phyloP scores from a whole-genome alignment of 345 rosid species.

The Citrus sp. region DNA sequence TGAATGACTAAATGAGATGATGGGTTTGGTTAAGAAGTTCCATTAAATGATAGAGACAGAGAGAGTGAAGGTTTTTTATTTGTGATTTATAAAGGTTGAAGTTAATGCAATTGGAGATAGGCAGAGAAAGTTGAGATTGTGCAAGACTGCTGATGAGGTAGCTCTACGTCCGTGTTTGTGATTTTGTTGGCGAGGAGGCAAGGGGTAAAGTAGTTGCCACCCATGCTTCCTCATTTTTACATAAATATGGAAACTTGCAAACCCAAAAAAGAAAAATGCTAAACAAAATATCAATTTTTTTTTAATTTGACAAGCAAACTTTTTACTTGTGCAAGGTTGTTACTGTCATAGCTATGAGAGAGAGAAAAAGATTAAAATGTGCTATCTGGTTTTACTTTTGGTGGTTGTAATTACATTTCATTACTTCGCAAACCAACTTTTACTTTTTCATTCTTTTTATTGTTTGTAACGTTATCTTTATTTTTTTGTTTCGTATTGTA shows the following conservation, averaged over 20 bases:
- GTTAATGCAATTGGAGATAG: too few relatives aligned
- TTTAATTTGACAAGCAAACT: too few relatives aligned
- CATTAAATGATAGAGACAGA: too few relatives aligned
- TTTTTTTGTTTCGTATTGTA: background rate
- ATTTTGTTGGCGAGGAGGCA: slow-evolving; percentile 35
- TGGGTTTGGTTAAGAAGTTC: too few relatives aligned
- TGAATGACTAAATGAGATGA: too few relatives aligned
- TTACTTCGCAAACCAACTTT: slow-evolving; percentile 31
- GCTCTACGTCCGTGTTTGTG: too few relatives aligned
- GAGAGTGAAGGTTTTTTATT: too few relatives aligned
- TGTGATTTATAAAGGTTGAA: too few relatives aligned
- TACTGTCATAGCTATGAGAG: slow-evolving; percentile 13
- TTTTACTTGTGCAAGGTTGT: slow-evolving; percentile 9
- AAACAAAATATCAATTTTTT: too few relatives aligned
- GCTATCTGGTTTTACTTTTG: slow-evolving; percentile 19
- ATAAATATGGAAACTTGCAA: slow-evolving; percentile 31
- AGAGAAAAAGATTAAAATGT: background rate
- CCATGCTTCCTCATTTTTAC: slow-evolving; percentile 90
- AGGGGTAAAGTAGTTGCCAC: slow-evolving; percentile 97
- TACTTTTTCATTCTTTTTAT: background rate
- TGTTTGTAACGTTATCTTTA: slow-evolving; percentile 27
- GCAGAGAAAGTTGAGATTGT: too few relatives aligned
- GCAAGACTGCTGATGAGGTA: too few relatives aligned
- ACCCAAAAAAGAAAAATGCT: slow-evolving; percentile 25
- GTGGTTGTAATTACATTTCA: slow-evolving; percentile 32